Conservation (phyloP, 2,329 filamentous ascomycete genomes). For the Fusarium tricinctum region DNA sequence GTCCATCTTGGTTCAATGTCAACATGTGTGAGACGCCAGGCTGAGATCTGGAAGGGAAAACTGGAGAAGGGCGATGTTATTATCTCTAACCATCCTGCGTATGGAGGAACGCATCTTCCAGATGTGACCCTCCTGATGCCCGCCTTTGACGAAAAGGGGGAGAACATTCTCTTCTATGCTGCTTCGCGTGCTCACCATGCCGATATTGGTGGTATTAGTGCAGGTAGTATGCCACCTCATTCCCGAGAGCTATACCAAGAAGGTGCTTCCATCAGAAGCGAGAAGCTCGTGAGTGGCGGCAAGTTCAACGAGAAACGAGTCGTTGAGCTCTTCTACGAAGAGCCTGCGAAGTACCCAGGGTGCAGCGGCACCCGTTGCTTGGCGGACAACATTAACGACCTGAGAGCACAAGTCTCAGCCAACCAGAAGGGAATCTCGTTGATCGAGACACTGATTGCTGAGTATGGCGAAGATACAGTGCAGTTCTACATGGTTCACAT, state of each 20-base stretch:
- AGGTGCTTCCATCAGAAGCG: conserved; percentile 73
- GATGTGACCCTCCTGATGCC: conserved; percentile 87
- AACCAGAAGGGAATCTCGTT: conserved; percentile 90
- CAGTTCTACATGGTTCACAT: conserved; percentile 89
- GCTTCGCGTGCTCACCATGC: conserved; percentile 85
- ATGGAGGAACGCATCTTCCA: conserved; percentile 84
- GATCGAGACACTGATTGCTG: conserved; percentile 79
- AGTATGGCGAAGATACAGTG: conserved; percentile 83
- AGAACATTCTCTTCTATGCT: conserved; percentile 84
- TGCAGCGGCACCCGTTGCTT: conserved; percentile 85
- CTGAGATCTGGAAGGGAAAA: conserved; percentile 83
- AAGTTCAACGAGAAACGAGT: conserved; percentile 84
- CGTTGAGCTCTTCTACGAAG: conserved; percentile 77
- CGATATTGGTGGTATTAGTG: conserved; percentile 86
- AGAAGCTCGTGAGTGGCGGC: conserved; percentile 81
- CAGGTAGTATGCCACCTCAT: conserved; percentile 84
- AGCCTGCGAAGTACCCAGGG: conserved; percentile 80
- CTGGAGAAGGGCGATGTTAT: conserved; percentile 84
- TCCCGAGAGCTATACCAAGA: conserved; percentile 75
- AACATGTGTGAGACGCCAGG: conserved; percentile 82
- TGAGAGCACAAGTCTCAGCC: conserved; percentile 86
- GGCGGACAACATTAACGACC: conserved; percentile 84
- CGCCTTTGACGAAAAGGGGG: conserved; percentile 74
- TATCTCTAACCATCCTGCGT: conserved; percentile 87
- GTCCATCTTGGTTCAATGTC: conserved; percentile 88